These are phyloP conservation scores for Pleurotus sapidus DNA, from an alignment of 768 basidiomycete species.

Conservation along the genomic window DNA sequence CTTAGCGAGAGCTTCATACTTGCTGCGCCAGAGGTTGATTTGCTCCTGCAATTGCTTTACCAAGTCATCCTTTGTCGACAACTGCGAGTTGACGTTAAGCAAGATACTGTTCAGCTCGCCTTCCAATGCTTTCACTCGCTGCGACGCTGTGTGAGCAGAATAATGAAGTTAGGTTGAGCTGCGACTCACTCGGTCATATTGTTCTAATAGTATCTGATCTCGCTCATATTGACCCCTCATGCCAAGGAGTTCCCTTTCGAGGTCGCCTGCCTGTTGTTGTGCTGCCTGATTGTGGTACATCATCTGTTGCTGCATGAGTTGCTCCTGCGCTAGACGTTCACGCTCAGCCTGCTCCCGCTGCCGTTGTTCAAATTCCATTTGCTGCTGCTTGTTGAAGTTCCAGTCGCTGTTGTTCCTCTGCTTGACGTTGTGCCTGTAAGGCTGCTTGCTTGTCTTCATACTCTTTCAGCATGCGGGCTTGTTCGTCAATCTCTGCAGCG, in stretches of 20 bases:
- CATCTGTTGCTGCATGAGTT: conserved; percentile 81
- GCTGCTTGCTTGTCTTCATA: conserved; percentile 96
- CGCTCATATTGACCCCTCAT: conserved; percentile 98
- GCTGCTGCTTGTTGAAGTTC: conserved; percentile 78
- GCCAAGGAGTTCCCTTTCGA: conserved; percentile 86
- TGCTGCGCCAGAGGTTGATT: conserved; percentile 95
- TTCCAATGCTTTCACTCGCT: conserved; percentile 96
- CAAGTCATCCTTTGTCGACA: conserved; percentile 90
- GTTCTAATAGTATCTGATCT: conserved; percentile 95
- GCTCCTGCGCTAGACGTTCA: conserved; percentile 86
- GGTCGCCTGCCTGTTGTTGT: conserved; percentile 68
- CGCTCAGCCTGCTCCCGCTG: conserved; percentile 86
- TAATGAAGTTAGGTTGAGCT: neutral
- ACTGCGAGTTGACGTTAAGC: conserved; percentile 78
- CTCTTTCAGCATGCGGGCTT: conserved; percentile 91
- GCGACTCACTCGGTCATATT: conserved; percentile 87
- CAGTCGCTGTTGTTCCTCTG: conserved; percentile 76
- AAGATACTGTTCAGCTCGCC: conserved; percentile 77
- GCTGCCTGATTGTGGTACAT: conserved; percentile 76
- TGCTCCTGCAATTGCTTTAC: conserved; percentile 96
- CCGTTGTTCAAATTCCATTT: conserved; percentile 85
- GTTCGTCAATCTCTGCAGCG: conserved; percentile 76
- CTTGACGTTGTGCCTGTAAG: conserved; percentile 75
- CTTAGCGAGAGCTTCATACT: conserved; percentile 98
- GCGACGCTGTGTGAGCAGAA: conserved; percentile 10